Evolutionary conservation across 257 asterid genomes (phyloP).

Genomic region (Misopates orontium): DNA sequence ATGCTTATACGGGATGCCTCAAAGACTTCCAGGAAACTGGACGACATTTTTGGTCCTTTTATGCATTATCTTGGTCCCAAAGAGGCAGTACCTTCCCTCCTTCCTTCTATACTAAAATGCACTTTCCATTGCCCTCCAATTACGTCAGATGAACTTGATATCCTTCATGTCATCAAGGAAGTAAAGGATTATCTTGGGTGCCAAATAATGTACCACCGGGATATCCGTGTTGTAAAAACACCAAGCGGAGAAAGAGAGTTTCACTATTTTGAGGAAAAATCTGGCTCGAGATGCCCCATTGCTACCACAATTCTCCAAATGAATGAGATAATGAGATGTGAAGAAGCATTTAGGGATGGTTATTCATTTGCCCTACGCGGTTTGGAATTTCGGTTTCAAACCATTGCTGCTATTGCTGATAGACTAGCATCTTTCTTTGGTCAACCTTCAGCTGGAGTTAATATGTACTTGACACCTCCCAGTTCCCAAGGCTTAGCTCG

Average conservation of each 20-base stretch:
- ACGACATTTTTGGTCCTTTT: constrained; percentile 43
- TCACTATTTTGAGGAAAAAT: constrained; percentile 51
- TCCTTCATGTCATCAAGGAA: constrained; percentile 57
- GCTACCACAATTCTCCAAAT: constrained; percentile 37
- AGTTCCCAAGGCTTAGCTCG: constrained; percentile 80
- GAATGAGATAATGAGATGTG: constrained; percentile 52
- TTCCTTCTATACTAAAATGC: constrained; percentile 52
- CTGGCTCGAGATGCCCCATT: constrained; percentile 28
- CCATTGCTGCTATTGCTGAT: constrained; percentile 62
- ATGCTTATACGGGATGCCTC: constrained; percentile 40
- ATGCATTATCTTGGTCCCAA: constrained; percentile 40
- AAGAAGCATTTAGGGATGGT: constrained; percentile 65
- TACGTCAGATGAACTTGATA: constrained; percentile 59
- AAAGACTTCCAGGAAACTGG: constrained; percentile 32
- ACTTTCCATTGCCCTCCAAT: constrained; percentile 68
- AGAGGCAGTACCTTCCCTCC: constrained; percentile 39
- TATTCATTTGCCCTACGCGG: constrained; percentile 83
- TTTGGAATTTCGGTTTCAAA: constrained; percentile 57
- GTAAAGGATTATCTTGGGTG: constrained; percentile 54
- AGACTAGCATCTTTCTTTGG: constrained; percentile 71
- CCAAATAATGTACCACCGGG: constrained; percentile 66
- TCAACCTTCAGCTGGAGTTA: constrained; percentile 83
- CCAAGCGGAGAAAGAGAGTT: constrained; percentile 39
- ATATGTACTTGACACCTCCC: constrained; percentile 80
- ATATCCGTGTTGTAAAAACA: constrained; percentile 72